Evolutionary conservation across 75 land plant genomes (phyloP).

Genomic region (Sequoia sempervirens): DNA sequence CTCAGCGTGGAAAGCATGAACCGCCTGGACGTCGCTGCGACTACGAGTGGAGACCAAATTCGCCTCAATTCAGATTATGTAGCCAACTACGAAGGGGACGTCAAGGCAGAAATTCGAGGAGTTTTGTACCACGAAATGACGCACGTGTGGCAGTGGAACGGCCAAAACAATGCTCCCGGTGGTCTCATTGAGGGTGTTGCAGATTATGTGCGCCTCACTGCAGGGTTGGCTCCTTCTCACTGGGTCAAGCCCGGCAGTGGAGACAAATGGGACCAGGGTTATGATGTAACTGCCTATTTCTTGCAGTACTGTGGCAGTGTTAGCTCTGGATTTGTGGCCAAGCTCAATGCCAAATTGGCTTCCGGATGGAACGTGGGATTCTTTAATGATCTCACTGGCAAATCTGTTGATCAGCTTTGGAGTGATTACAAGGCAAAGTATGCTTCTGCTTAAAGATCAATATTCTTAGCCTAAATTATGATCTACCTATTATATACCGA

Average conservation of each 20-base stretch:
- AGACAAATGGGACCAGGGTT: conserved; percentile 56
- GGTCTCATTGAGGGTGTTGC: conserved; percentile 56
- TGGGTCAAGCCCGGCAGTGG: conserved; percentile 60
- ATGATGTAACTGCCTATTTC: conserved; percentile 62
- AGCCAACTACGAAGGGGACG: conserved; percentile 28
- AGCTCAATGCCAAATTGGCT: conserved; percentile 55
- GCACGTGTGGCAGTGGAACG: conserved; percentile 74
- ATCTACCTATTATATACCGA: too few species aligned
- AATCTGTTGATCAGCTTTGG: conserved; percentile 63
- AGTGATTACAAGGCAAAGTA: conserved; percentile 54
- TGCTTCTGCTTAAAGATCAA: background rate
- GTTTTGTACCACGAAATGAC: conserved; percentile 63
- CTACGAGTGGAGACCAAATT: conserved; percentile 30
- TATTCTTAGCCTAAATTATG: too few species aligned
- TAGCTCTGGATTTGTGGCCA: conserved; percentile 56
- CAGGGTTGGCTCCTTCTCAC: conserved; percentile 31
- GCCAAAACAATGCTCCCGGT: conserved; percentile 12
- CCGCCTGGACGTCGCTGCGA: conserved; percentile 34
- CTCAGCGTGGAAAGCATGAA: conserved; percentile 27
- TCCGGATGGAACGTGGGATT: conserved; percentile 33
- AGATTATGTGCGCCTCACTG: conserved; percentile 46
- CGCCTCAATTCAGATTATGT: conserved; percentile 36
- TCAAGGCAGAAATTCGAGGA: conserved; percentile 36
- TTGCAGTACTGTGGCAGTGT: conserved; percentile 27
- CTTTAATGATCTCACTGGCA: conserved; percentile 53